These are phyloP conservation scores for Podila clonocystis DNA, from an alignment of 192 early-diverging fungal genomes.

Conservation along the genomic window DNA sequence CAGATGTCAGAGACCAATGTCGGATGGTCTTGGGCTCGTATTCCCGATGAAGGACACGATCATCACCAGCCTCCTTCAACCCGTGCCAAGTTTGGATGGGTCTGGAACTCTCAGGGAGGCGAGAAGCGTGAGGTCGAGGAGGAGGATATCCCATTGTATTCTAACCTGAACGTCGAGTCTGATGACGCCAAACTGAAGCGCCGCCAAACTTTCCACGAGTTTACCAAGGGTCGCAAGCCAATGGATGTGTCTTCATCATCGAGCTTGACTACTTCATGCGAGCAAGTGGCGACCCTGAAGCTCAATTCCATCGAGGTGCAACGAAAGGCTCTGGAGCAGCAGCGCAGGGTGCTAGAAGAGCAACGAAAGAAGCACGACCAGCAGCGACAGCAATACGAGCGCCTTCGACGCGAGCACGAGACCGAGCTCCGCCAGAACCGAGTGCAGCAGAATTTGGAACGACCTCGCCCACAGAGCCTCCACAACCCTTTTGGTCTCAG, in stretches of 20 bases:
- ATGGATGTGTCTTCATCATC: neutral
- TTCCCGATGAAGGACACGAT: constrained; percentile 36
- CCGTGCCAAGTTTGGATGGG: constrained; percentile 48
- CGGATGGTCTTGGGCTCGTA: constrained; percentile 34
- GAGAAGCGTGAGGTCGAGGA: constrained; percentile 26
- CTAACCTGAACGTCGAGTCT: constrained; percentile 3
- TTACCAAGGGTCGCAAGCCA: neutral
- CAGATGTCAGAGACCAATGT: constrained; percentile 17
- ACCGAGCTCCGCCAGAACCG: constrained; percentile 1
- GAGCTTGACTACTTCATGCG: neutral
- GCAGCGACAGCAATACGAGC: constrained; percentile 3
- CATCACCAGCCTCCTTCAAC: constrained; percentile 29
- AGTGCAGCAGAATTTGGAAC: neutral
- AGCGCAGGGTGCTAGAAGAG: neutral
- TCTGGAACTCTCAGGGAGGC: constrained; percentile 34
- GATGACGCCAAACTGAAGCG: constrained; percentile 28
- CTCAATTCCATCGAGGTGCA: neutral
- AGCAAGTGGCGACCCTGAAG: neutral
- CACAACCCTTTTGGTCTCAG: constrained; percentile 1
- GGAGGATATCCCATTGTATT: constrained; percentile 7
- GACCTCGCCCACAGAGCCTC: neutral
- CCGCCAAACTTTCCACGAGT: constrained; percentile 29
- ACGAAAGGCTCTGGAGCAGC: neutral
- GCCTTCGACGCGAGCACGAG: constrained; percentile 12
- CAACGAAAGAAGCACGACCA: constrained; percentile 3